Conservation (phyloP, 2,329 filamentous ascomycete genomes). For the Cercospora zeae-maydis region DNA sequence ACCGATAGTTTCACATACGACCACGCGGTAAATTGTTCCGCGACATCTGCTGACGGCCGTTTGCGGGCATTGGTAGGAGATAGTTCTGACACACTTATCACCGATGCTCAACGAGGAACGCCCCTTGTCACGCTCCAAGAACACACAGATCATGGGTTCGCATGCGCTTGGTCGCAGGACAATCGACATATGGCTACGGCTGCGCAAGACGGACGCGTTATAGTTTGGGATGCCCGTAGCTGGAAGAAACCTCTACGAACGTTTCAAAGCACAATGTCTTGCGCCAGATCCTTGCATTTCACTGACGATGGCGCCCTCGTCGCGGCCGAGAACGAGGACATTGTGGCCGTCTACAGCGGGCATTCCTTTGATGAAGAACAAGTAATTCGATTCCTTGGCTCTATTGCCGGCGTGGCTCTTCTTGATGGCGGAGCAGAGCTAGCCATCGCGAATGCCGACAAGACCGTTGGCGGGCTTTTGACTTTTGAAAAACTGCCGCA, state of each 20-base stretch:
- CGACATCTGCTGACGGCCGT: slow-evolving; percentile 66
- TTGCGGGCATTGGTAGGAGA: slow-evolving; percentile 73
- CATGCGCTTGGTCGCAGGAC: slow-evolving; percentile 76
- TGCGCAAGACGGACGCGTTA: slow-evolving; percentile 69
- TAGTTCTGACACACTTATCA: slow-evolving; percentile 60
- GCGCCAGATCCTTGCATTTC: slow-evolving; percentile 66
- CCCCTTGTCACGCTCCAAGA: slow-evolving; percentile 52
- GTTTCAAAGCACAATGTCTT: slow-evolving; percentile 63
- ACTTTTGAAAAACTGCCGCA: slow-evolving; percentile 18
- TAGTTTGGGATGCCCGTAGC: slow-evolving; percentile 72
- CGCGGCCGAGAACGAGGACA: slow-evolving; percentile 72
- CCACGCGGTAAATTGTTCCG: slow-evolving; percentile 68
- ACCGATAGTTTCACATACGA: slow-evolving; percentile 54
- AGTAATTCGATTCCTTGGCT: slow-evolving; percentile 70
- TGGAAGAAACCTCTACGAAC: slow-evolving; percentile 57
- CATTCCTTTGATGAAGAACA: slow-evolving; percentile 55
- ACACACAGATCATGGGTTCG: slow-evolving; percentile 67
- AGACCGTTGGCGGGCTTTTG: slow-evolving; percentile 24
- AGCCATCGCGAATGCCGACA: slow-evolving; percentile 58
- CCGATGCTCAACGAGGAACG: slow-evolving; percentile 61
- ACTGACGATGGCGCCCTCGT: slow-evolving; percentile 68
- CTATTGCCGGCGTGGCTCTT: slow-evolving; percentile 66
- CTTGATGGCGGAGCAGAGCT: slow-evolving; percentile 64
- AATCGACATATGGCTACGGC: slow-evolving; percentile 73
- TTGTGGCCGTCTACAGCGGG: slow-evolving; percentile 53